phyloP scores from a whole-genome alignment of 2,329 filamentous ascomycete genomes.

The Phialophora verrucosa region DNA sequence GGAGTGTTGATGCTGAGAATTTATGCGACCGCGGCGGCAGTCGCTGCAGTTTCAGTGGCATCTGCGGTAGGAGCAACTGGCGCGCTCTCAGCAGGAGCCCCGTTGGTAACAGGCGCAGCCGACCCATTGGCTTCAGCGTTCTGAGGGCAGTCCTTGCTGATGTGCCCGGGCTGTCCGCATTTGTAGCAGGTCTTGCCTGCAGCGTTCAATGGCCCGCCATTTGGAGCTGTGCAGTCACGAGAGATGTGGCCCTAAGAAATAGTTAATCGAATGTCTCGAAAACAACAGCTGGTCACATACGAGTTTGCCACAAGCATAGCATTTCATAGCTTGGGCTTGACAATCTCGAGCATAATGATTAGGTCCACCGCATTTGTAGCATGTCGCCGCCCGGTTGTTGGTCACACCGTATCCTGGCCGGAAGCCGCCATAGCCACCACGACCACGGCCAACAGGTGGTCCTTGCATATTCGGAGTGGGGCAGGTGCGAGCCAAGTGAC shows the following conservation, averaged over 20 bases:
- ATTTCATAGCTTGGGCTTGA: conserved; percentile 98
- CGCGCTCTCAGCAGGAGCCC: conserved; percentile 33
- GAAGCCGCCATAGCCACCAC: conserved; percentile 64
- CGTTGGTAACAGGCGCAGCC: conserved; percentile 28
- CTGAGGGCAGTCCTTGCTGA: conserved; percentile 93
- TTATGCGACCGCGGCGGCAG: conserved; percentile 36
- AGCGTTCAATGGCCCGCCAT: conserved; percentile 92
- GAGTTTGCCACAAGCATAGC: conserved; percentile 94
- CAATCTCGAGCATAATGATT: conserved; percentile 99
- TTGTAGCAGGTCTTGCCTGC: conserved; percentile 99
- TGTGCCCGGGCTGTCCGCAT: conserved; percentile 93
- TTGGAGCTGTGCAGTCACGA: conserved; percentile 92
- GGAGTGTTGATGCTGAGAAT: not conserved
- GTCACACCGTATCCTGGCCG: conserved; percentile 73
- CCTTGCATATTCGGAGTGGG: conserved; percentile 73
- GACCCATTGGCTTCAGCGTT: conserved; percentile 58
- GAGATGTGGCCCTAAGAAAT: conserved; percentile 75
- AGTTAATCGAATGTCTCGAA: conserved; percentile 22
- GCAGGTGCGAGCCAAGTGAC: conserved; percentile 91
- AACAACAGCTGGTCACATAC: conserved; percentile 42
- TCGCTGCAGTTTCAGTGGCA: conserved; percentile 26
- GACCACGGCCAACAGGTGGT: conserved; percentile 72
- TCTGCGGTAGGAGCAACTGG: conserved; percentile 33
- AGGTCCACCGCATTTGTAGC: conserved; percentile 77
- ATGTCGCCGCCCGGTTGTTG: conserved; percentile 62